phyloP scores from a whole-genome alignment of 2,329 filamentous ascomycete genomes.

The Colletotrichum liaoningense region DNA sequence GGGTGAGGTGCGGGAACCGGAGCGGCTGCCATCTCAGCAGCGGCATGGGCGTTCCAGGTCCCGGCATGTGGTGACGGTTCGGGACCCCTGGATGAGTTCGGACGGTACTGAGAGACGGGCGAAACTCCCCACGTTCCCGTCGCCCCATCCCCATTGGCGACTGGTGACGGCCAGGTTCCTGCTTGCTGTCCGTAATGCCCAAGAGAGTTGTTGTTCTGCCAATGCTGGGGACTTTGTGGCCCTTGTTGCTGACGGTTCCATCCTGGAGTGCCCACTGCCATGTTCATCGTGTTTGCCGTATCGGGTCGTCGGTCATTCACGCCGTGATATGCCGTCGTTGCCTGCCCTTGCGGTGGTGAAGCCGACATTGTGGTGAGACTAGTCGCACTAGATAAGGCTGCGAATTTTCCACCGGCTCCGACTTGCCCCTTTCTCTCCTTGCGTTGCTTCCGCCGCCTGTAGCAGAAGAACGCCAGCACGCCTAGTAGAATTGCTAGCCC shows the following conservation, averaged over 20 bases:
- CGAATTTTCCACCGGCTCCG: conserved; percentile 25
- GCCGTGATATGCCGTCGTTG: conserved; percentile 17
- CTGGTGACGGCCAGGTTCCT: conserved; percentile 28
- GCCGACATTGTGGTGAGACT: conserved; percentile 30
- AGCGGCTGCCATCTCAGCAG: not conserved
- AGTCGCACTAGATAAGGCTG: conserved; percentile 27
- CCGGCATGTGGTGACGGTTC: conserved; percentile 7
- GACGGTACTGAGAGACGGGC: conserved; percentile 20
- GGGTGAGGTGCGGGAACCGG: conserved; percentile 2
- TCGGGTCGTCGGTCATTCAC: not conserved
- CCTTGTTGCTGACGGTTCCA: conserved; percentile 18
- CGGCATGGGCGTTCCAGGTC: conserved; percentile 22
- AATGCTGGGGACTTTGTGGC: conserved; percentile 19
- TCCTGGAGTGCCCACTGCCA: conserved; percentile 2
- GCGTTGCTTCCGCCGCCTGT: conserved; percentile 17
- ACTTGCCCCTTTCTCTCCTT: not conserved
- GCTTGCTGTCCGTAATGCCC: conserved; percentile 3
- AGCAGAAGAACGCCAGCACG: conserved; percentile 22
- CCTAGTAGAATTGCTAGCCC: not conserved
- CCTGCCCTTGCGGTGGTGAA: conserved; percentile 14
- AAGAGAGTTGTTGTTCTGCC: conserved; percentile 14
- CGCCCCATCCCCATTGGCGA: conserved; percentile 4
- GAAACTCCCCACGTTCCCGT: conserved; percentile 26
- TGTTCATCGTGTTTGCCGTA: conserved; percentile 5
- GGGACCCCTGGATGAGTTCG: not conserved